These are phyloP conservation scores for Dactylonectria macrodidyma DNA, from an alignment of 2,329 filamentous ascomycete species.

Conservation along the genomic window DNA sequence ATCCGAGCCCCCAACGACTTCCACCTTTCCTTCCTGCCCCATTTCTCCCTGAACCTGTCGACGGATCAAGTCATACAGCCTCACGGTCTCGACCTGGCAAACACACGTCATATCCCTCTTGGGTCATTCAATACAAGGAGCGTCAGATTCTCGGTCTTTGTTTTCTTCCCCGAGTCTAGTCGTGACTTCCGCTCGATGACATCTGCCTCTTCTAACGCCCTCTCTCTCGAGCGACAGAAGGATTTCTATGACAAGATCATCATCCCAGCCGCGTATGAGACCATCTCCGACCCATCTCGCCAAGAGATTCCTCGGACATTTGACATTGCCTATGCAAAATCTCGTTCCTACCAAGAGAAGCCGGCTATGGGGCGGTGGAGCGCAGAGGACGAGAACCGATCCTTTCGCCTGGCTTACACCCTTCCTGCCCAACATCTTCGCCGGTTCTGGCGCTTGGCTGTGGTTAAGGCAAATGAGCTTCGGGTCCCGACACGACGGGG, in stretches of 20 bases:
- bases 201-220: background rate
- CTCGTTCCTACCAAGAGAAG: background rate
- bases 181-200: too few relatives aligned
- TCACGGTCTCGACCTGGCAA: conserved; percentile 8
- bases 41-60: background rate
- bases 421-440: too few relatives aligned
- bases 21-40: conserved; percentile 6
- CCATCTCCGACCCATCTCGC: background rate
- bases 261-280: conserved; percentile 5
- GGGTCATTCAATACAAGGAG: too few relatives aligned
- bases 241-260: conserved; percentile 27
- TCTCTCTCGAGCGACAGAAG: conserved; percentile 13
- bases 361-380: background rate
- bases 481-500: background rate
- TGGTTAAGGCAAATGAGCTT: background rate
- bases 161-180: too few relatives aligned
- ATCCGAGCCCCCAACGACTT: background rate
- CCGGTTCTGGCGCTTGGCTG: too few relatives aligned
- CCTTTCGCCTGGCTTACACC: background rate
- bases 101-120: conserved; percentile 6
- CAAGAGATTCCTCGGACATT: too few relatives aligned
- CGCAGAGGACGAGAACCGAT: background rate
- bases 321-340: background rate
- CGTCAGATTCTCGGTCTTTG: too few relatives aligned
- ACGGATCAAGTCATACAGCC: conserved; percentile 8